A percentile compares a stretch with the other conserved stretches of the same genome.
Evolutionary conservation across 495 filamentous ascomycete species (phyloP).

Genomic region (Hapsidospora chrysogenum): DNA sequence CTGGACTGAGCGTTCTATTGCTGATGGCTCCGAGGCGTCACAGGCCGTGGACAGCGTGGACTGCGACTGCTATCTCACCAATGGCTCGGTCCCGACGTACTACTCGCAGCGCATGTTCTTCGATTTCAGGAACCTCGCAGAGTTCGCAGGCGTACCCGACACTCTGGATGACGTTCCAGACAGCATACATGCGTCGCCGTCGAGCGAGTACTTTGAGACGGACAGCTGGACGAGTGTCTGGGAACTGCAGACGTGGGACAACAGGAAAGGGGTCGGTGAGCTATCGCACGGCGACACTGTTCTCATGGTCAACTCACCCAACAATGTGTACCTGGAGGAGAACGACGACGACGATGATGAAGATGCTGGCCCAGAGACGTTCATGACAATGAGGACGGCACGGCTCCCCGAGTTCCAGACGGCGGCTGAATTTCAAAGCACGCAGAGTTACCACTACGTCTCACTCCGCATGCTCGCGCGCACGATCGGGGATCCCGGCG

Average conservation of each 20-base stretch:
- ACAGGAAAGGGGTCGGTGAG: constrained; percentile 13
- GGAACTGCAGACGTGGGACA: constrained; percentile 43
- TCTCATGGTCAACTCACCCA: constrained; percentile 43
- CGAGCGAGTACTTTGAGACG: constrained; percentile 22
- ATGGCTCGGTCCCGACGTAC: constrained; percentile 29
- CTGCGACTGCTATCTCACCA: constrained; percentile 33
- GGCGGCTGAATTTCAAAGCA: constrained; percentile 43
- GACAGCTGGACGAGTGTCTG: constrained; percentile 32
- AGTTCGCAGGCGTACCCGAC: constrained; percentile 18
- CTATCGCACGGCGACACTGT: constrained; percentile 19
- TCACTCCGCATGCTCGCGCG: constrained; percentile 45
- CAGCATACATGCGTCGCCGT: too few species aligned
- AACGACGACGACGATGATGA: constrained; percentile 19
- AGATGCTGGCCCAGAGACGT: constrained; percentile 24
- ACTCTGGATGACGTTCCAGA: constrained; percentile 11
- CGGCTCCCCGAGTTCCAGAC: constrained; percentile 39
- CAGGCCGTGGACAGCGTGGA: constrained; percentile 8
- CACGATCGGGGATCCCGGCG: constrained; percentile 35
- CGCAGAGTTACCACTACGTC: constrained; percentile 36
- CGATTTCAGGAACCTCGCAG: constrained; percentile 42
- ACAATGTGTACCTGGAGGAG: constrained; percentile 46
- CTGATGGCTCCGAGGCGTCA: not conserved
- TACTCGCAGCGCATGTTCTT: constrained; percentile 49
- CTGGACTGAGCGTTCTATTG: not conserved
- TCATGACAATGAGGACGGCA: constrained; percentile 44